phyloP scores from a whole-genome alignment of 2,329 filamentous ascomycete species.

The Penicillium sp. region DNA sequence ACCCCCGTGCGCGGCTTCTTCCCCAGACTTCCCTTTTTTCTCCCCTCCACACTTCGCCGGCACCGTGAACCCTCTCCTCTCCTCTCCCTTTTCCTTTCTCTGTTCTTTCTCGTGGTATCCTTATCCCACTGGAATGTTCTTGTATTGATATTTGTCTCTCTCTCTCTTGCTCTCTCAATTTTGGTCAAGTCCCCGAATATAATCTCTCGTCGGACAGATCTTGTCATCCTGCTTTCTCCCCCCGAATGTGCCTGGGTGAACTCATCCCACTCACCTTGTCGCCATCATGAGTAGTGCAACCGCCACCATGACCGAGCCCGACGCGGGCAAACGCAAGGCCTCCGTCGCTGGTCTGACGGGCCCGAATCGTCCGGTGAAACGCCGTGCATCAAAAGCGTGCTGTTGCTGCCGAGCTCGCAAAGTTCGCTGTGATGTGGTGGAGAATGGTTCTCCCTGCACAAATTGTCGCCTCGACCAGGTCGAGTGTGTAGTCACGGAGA shows the following conservation, averaged over 20 bases:
- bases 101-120: not conserved
- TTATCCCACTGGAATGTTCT: not conserved
- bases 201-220: no score
- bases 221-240: no score
- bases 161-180: not conserved
- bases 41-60: not conserved
- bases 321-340: conserved; percentile 51
- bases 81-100: not conserved
- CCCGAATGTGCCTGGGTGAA: no score
- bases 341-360: conserved; percentile 51
- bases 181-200: no score
- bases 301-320: conserved; percentile 27
- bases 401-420: conserved; percentile 84
- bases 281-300: conserved; percentile 11
- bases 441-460: conserved; percentile 75
- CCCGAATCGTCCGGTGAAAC: conserved; percentile 59
- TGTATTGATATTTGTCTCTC: conserved; percentile 1
- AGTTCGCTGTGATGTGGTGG: conserved; percentile 88
- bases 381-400: conserved; percentile 85
- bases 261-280: not conserved
- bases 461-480: conserved; percentile 64
- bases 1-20: conserved; percentile 17
- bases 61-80: conserved; percentile 3
- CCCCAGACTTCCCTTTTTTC: conserved; percentile 13
- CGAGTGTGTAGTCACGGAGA: conserved; percentile 62